A percentile compares a stretch with the other conserved stretches of the same genome.
phyloP scores from a whole-genome alignment of 305 asterid species.

The Fraxinus nigra region DNA sequence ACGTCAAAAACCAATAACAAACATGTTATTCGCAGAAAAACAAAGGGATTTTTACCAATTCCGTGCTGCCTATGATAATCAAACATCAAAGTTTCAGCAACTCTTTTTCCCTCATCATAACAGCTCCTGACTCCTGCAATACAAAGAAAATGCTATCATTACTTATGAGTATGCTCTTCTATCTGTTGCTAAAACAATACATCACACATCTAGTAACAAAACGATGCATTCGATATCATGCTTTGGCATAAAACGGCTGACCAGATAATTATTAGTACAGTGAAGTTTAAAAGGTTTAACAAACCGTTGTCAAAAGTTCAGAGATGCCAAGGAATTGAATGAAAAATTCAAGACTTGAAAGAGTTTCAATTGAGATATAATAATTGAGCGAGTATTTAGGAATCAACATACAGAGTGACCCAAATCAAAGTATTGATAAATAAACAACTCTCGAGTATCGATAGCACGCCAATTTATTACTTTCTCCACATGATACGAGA shows the following conservation, averaged over 20 bases:
- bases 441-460: neutral
- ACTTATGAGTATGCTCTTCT: neutral
- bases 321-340: neutral
- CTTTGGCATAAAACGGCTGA: neutral
- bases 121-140: constrained; percentile 96
- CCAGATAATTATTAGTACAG: neutral
- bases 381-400: neutral
- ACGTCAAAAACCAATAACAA: neutral
- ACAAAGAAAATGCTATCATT: neutral
- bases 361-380: neutral
- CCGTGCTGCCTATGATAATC: constrained; percentile 99
- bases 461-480: neutral
- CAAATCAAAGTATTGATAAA: neutral
- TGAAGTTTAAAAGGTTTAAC: neutral
- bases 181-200: neutral
- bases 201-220: neutral
- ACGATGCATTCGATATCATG: neutral
- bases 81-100: constrained; percentile 98
- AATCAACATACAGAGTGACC: neutral
- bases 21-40: neutral
- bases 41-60: constrained; percentile 47
- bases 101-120: constrained; percentile 97
- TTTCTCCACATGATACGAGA: neutral
- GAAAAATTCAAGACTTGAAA: neutral
- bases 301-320: neutral